These are phyloP conservation scores for Gloeophyllum trabeum DNA, from an alignment of 768 basidiomycete genomes.

Conservation along the genomic window DNA sequence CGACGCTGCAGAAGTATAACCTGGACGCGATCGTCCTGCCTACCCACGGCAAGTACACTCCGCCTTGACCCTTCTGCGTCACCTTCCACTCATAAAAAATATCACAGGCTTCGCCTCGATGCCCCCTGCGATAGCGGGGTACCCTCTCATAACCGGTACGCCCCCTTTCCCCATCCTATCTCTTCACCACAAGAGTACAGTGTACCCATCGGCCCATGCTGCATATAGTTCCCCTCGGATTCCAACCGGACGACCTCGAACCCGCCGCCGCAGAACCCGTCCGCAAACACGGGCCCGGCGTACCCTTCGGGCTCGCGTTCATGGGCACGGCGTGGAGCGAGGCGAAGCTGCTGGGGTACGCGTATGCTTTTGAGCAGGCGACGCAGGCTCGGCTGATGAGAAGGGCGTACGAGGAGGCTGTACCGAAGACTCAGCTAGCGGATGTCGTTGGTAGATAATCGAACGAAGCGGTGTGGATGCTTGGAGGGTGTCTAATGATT, in stretches of 20 bases:
- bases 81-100: background rate
- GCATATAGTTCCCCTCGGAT: slow-evolving; percentile 32
- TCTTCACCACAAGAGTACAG: background rate
- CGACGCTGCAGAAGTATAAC: slow-evolving; percentile 28
- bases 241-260: slow-evolving; percentile 20
- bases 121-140: slow-evolving; percentile 22
- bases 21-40: slow-evolving; percentile 46
- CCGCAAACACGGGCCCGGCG: slow-evolving; percentile 19
- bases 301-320: slow-evolving; percentile 31
- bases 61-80: slow-evolving; percentile 4
- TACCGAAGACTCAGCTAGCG: slow-evolving; percentile 40
- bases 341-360: slow-evolving; percentile 26
- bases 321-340: slow-evolving; percentile 35
- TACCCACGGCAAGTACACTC: slow-evolving; percentile 12
- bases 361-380: slow-evolving; percentile 42
- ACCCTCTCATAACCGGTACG: slow-evolving; percentile 22
- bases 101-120: slow-evolving; percentile 4
- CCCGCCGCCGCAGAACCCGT: slow-evolving; percentile 21
- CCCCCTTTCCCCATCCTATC: background rate
- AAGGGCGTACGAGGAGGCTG: slow-evolving; percentile 38
- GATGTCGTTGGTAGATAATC: slow-evolving; percentile 17
- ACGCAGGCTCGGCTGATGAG: slow-evolving; percentile 39
- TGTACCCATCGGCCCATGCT: too few relatives aligned
- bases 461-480: background rate
- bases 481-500: too few relatives aligned